phyloP scores from a whole-genome alignment of 495 filamentous ascomycete genomes.

The Lasiosphaeriaceae sp. region DNA sequence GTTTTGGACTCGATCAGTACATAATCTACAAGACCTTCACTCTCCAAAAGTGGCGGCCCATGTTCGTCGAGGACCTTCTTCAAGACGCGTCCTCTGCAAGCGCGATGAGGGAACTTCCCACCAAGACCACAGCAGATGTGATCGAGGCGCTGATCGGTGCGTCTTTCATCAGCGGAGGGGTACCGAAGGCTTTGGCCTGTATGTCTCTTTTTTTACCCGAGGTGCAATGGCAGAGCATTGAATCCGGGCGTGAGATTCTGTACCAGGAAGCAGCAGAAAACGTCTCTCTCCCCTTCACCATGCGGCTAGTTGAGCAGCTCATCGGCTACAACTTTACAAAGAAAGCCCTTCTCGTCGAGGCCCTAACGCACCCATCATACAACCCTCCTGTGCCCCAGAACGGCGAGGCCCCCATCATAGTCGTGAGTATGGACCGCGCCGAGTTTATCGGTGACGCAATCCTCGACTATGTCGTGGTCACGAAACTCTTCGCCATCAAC shows the following conservation, averaged over 20 bases:
- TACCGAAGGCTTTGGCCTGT: constrained; percentile 59
- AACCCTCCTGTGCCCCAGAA: constrained; percentile 11
- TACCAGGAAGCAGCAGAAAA: constrained; percentile 25
- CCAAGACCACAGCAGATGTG: constrained; percentile 85
- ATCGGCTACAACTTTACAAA: constrained; percentile 71
- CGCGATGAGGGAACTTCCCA: constrained; percentile 49
- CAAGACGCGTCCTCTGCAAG: constrained; percentile 12
- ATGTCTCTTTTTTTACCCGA: constrained; percentile 64
- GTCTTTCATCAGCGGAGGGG: constrained; percentile 67
- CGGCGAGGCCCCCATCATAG: constrained; percentile 15
- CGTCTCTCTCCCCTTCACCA: constrained; percentile 23
- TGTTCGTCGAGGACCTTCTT: constrained; percentile 54
- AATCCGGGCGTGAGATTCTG: constrained; percentile 28
- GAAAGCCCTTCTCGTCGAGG: constrained; percentile 70
- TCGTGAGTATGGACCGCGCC: constrained; percentile 75
- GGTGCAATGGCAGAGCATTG: constrained; percentile 49
- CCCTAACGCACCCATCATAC: constrained; percentile 79
- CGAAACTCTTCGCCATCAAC: constrained; percentile 30
- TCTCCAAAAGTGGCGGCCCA: constrained; percentile 65
- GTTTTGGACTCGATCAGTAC: constrained; percentile 64
- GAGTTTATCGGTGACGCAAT: constrained; percentile 90
- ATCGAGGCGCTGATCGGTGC: constrained; percentile 82
- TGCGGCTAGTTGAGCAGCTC: constrained; percentile 49
- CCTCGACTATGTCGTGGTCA: constrained; percentile 72
- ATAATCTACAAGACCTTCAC: constrained; percentile 69